Conservation (phyloP, 2,329 filamentous ascomycete species). For the Aspergillus sp. region DNA sequence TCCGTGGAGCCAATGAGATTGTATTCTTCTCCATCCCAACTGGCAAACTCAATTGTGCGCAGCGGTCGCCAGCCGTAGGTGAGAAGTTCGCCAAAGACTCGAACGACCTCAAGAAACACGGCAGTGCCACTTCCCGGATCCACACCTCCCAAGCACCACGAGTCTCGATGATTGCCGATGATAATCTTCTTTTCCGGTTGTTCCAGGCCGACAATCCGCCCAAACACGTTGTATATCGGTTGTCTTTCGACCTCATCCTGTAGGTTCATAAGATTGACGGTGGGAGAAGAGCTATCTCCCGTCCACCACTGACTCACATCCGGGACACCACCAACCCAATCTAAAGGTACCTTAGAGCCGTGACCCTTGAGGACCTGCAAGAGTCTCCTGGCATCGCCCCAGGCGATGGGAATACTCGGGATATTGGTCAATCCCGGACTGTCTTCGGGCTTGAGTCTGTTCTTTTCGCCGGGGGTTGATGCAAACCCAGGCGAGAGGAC, state of each 20-base stretch:
- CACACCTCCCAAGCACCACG: constrained; percentile 82
- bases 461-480: constrained; percentile 43
- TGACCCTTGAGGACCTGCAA: constrained; percentile 71
- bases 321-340: constrained; percentile 74
- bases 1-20: constrained; percentile 93
- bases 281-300: constrained; percentile 68
- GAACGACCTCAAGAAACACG: constrained; percentile 81
- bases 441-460: constrained; percentile 64
- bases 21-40: constrained; percentile 92
- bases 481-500: constrained; percentile 87
- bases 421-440: constrained; percentile 73
- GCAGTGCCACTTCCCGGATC: constrained; percentile 87
- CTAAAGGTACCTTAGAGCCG: constrained; percentile 62
- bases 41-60: constrained; percentile 94
- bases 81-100: constrained; percentile 75
- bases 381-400: constrained; percentile 79
- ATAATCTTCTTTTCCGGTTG: constrained; percentile 78
- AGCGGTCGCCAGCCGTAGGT: constrained; percentile 80
- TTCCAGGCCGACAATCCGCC: constrained; percentile 77
- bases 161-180: constrained; percentile 88
- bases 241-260: constrained; percentile 81
- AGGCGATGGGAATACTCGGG: constrained; percentile 83
- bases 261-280: constrained; percentile 76
- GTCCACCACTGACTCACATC: constrained; percentile 79
- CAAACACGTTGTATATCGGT: constrained; percentile 88